A percentile compares a stretch with the other conserved stretches of the same genome.
Conservation (phyloP, 176 grass and related monocot genomes). For the Typha latifolia region DNA sequence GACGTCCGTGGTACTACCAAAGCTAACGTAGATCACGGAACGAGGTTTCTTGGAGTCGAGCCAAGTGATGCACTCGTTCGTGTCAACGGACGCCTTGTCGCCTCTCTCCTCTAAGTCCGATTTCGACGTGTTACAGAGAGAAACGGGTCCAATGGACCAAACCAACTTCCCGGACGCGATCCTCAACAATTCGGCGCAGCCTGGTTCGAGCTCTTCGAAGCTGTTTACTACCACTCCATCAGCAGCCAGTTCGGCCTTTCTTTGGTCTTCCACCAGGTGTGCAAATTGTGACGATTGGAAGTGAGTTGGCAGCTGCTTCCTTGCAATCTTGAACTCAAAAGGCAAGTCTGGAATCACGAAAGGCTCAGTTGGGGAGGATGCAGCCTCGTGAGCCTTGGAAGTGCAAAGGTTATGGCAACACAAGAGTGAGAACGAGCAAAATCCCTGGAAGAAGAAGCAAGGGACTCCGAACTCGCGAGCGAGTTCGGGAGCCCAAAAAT, state of each 20-base stretch:
- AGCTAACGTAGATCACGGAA: constrained; percentile 73
- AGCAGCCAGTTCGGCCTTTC: constrained; percentile 29
- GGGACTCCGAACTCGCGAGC: constrained; percentile 38
- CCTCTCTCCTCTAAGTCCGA: constrained; percentile 13
- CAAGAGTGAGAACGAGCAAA: constrained; percentile 34
- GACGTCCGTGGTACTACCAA: constrained; percentile 34
- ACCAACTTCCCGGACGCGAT: constrained; percentile 19
- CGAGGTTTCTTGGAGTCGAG: constrained; percentile 29
- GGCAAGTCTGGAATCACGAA: constrained; percentile 34
- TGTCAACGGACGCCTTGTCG: constrained; percentile 17
- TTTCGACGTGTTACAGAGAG: constrained; percentile 4
- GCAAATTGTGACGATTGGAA: constrained; percentile 12
- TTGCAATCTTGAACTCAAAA: constrained; percentile 23
- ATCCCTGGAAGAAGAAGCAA: constrained; percentile 70
- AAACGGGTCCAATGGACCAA: constrained; percentile 48
- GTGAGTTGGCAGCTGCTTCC: constrained; percentile 31
- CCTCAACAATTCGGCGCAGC: constrained; percentile 28
- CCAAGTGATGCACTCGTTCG: constrained; percentile 42
- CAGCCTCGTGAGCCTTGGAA: constrained; percentile 25
- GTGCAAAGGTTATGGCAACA: constrained; percentile 41
- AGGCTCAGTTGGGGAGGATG: constrained; percentile 15
- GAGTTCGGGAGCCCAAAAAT: constrained; percentile 30
- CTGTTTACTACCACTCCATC: constrained; percentile 60
- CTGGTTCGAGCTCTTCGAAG: constrained; percentile 65
- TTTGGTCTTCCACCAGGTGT: background rate